Evolutionary conservation across 1,139 yeast species (phyloP).

Genomic region (Insectozyma bohioensis): DNA sequence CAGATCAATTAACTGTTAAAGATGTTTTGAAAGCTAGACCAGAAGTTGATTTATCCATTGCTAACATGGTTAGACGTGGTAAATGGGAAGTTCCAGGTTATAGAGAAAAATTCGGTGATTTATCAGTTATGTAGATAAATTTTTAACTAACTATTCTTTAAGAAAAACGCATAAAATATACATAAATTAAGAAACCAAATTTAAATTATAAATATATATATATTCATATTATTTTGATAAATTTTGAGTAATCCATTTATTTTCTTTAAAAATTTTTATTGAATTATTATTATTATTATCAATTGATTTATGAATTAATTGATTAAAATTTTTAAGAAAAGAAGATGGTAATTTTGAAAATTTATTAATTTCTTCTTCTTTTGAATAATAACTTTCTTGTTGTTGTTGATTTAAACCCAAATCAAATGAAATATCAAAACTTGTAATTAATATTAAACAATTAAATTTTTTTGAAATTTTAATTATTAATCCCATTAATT

Average conservation of each 20-base stretch:
- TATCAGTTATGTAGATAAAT: constrained; percentile 82
- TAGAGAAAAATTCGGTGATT: constrained; percentile 95
- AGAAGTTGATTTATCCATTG: constrained; percentile 94
- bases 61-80: constrained; percentile 93
- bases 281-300: constrained; percentile 2
- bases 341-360: constrained; percentile 17
- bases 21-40: constrained; percentile 96
- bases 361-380: constrained; percentile 10
- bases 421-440: constrained; percentile 35
- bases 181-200: too few species aligned
- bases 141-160: too few species aligned
- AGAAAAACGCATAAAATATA: too few species aligned
- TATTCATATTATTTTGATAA: constrained; percentile 3
- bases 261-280: constrained; percentile 6
- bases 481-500: constrained; percentile 13
- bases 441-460: constrained; percentile 33
- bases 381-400: constrained; percentile 2
- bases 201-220: constrained; percentile 1
- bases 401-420: too few species aligned
- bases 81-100: constrained; percentile 98
- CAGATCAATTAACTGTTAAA: constrained; percentile 93
- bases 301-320: constrained; percentile 1
- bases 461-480: constrained; percentile 19
- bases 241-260: constrained; percentile 5
- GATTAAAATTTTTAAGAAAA: constrained; percentile 16